Evolutionary conservation across 2,329 filamentous ascomycete genomes (phyloP).

Genomic region (Taxawa tesnikishii): DNA sequence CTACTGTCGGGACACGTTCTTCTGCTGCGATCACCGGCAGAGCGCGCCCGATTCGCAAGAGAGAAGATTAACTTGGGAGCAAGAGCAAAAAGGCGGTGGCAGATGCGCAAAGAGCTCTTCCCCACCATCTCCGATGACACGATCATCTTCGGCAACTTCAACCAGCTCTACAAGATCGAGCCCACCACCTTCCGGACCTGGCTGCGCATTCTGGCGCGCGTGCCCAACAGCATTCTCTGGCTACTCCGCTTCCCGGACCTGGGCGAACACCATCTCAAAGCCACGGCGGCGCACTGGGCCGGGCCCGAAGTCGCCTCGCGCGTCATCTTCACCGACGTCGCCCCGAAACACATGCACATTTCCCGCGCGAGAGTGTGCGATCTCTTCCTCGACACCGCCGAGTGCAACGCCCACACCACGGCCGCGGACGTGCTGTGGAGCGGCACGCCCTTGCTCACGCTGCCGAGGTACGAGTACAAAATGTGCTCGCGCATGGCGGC

Average conservation of each 20-base stretch:
- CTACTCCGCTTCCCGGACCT: constrained; percentile 92
- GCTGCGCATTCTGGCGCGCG: constrained; percentile 75
- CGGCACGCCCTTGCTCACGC: constrained; percentile 80
- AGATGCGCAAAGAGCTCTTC: constrained; percentile 87
- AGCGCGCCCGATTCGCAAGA: constrained; percentile 66
- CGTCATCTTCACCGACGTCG: constrained; percentile 91
- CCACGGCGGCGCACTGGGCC: constrained; percentile 74
- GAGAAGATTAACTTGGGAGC: constrained; percentile 60
- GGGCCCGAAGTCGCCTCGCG: constrained; percentile 72
- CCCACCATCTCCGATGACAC: constrained; percentile 68
- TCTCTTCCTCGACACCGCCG: constrained; percentile 89
- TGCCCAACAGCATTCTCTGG: constrained; percentile 87
- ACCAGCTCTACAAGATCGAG: constrained; percentile 99
- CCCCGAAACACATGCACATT: constrained; percentile 89
- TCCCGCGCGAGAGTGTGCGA: constrained; percentile 84
- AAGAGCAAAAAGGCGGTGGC: constrained; percentile 77
- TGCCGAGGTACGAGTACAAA: constrained; percentile 88
- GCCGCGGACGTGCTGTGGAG: constrained; percentile 95
- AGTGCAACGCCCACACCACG: constrained; percentile 97
- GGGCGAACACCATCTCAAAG: constrained; percentile 72
- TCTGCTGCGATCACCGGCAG: constrained; percentile 94
- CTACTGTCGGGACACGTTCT: constrained; percentile 89
- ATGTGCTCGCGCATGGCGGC: constrained; percentile 99
- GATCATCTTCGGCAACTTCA: constrained; percentile 94
- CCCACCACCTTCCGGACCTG: constrained; percentile 92